Base-by-base conservation (phyloP, 2,329 filamentous ascomycete genomes). In the Sclerotinia subarctica region DNA sequence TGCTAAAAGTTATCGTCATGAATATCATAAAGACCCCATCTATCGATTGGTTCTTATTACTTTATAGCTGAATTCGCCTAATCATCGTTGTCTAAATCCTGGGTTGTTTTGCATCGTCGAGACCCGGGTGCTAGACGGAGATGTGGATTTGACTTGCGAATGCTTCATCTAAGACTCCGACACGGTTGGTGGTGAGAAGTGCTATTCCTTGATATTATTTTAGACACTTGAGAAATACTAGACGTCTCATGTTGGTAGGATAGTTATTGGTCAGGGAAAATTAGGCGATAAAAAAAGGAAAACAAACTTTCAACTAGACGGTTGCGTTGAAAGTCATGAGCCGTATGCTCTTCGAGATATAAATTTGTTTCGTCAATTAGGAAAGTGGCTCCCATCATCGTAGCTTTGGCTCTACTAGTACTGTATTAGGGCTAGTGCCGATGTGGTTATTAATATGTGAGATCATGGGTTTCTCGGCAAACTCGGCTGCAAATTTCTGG, bases 311-410 rank as follows among this genome's bases (percentile, higher is more conserved):
- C 91, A 64, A 96, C 93, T 1, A 95, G 86, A 0, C 90, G 90
- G 73, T 96, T 96, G 69, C 92, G 89, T 75, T 93, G 89, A 64
- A 95, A 89, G 73, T 96, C 92, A 72, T 92, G 88, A 74, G 92
- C 88, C 63, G 92, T 90, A 2, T 92, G 88, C 78, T 92, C 90
- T 81, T 95, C 91, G 13, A 96, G 81, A 79, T 93, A 93, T 6
- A 93, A 89, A 73, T 94, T 91, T 1, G 90, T 92, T 79, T 96
- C 93, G 74, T 96, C 93, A 1, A 96, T 85, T 2, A 96, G 85
- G 0, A 96, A 81, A 13, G 96, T 90, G 0, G 92, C 92, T 26
- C 91, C 93, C 93, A 96, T 0, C 91, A 91, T 76, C 93, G 90
- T 10, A 96, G 81, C 74, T 95, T 90, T 13, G 80, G 81, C 77